Evolutionary conservation across 2,329 filamentous ascomycete species (phyloP).

Genomic region (Trichophyton schoenleinii): DNA sequence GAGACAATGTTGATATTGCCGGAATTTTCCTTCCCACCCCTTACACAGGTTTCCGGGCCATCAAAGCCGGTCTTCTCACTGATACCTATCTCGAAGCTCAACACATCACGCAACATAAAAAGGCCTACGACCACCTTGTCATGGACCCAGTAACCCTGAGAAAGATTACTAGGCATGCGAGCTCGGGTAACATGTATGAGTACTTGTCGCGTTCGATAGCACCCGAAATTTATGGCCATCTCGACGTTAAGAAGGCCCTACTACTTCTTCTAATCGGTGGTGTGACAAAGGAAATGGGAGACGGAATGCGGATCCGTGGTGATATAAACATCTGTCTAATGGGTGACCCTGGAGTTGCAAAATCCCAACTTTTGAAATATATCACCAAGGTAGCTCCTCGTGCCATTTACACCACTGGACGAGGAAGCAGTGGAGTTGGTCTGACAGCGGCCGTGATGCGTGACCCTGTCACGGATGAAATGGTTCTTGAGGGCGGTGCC

Average conservation of each 20-base stretch:
- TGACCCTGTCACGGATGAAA: conserved; percentile 66
- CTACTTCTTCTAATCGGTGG: conserved; percentile 91
- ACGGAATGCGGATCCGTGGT: conserved; percentile 97
- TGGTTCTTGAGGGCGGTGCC: conserved; percentile 68
- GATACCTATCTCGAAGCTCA: conserved; percentile 96
- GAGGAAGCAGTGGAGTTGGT: conserved; percentile 69
- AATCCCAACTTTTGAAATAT: conserved; percentile 95
- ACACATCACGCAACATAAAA: conserved; percentile 89
- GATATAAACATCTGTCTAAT: conserved; percentile 98
- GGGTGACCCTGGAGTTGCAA: conserved; percentile 98
- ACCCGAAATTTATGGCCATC: conserved; percentile 89
- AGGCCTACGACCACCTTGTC: conserved; percentile 85
- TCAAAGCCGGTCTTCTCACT: conserved; percentile 87
- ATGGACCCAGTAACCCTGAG: conserved; percentile 68
- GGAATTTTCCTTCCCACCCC: conserved; percentile 95
- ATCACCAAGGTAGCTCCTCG: conserved; percentile 96
- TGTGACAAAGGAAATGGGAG: conserved; percentile 90
- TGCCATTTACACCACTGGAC: conserved; percentile 72
- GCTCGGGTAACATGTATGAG: conserved; percentile 87
- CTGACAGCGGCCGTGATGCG: conserved; percentile 70
- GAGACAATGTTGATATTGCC: conserved; percentile 84
- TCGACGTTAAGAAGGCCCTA: conserved; percentile 95
- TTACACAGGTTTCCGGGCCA: conserved; percentile 97
- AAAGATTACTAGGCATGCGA: conserved; percentile 73
- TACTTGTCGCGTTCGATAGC: conserved; percentile 92